Evolutionary conservation across 257 asterid genomes (phyloP).

Genomic region (Nicotiana obtusifolia): DNA sequence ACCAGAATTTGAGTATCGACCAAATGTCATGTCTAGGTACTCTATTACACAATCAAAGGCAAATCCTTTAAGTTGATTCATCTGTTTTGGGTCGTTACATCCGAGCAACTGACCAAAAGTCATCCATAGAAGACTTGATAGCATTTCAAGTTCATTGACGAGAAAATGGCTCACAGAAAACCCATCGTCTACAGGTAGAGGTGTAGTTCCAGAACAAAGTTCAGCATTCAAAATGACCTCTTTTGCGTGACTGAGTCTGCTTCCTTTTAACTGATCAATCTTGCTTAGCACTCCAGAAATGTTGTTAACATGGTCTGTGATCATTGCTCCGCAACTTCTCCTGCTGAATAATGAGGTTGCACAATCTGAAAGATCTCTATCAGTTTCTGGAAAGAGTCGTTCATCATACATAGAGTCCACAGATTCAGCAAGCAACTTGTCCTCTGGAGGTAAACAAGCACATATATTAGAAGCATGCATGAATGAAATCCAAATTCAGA

Average conservation of each 20-base stretch:
- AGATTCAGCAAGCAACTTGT: conserved; percentile 31
- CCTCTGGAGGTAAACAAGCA: conserved; percentile 30
- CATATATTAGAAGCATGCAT: conserved; percentile 11
- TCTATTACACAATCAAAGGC: conserved; percentile 64
- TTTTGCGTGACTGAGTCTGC: conserved; percentile 47
- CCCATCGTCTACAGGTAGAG: conserved; percentile 24
- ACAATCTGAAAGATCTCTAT: conserved; percentile 40
- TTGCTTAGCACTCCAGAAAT: conserved; percentile 53
- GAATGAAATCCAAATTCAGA: neutral
- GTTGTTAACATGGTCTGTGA: conserved; percentile 30
- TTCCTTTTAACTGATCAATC: conserved; percentile 41
- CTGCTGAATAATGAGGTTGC: conserved; percentile 31
- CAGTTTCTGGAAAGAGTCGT: conserved; percentile 22
- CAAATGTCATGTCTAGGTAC: conserved; percentile 46
- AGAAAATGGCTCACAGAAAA: conserved; percentile 54
- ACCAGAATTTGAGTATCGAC: conserved; percentile 34
- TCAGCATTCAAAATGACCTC: conserved; percentile 64
- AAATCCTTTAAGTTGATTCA: conserved; percentile 37
- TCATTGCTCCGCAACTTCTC: conserved; percentile 26
- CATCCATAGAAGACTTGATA: conserved; percentile 59
- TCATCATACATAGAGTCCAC: conserved; percentile 27
- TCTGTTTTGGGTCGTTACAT: conserved; percentile 37
- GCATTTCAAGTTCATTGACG: conserved; percentile 60
- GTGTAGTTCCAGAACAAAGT: conserved; percentile 40
- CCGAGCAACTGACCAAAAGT: conserved; percentile 48